These are phyloP conservation scores for Salisapilia sapeloensis DNA, from an alignment of 352 stramenopile genomes.

Conservation along the genomic window DNA sequence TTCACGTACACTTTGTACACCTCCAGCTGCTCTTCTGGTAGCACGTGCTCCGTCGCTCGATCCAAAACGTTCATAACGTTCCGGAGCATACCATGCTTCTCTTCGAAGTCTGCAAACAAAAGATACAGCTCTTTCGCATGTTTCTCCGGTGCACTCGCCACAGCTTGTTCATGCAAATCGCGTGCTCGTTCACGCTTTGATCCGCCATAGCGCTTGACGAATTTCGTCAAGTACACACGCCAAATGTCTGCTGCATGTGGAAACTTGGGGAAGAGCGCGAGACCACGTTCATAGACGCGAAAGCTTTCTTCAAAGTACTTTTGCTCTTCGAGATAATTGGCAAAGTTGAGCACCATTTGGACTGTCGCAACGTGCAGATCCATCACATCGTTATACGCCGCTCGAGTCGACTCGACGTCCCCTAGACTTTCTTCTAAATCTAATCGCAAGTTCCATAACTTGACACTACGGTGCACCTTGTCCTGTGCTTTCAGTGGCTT, in stretches of 20 bases:
- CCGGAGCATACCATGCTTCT: constrained; percentile 91
- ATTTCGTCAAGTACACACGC: constrained; percentile 90
- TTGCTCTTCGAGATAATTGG: constrained; percentile 91
- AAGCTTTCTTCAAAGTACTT: constrained; percentile 96
- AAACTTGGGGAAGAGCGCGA: constrained; percentile 79
- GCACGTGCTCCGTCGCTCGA: constrained; percentile 77
- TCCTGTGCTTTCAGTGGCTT: constrained; percentile 31
- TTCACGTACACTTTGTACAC: constrained; percentile 91
- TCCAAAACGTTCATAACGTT: constrained; percentile 95
- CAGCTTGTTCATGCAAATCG: constrained; percentile 94
- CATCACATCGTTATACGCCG: constrained; percentile 90
- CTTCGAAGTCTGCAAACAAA: constrained; percentile 92
- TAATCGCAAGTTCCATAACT: constrained; percentile 93
- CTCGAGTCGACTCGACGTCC: constrained; percentile 87
- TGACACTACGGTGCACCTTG: constrained; percentile 82
- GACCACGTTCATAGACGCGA: constrained; percentile 83
- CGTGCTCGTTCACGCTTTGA: constrained; percentile 93
- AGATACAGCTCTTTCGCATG: constrained; percentile 71
- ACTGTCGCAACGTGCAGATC: constrained; percentile 94
- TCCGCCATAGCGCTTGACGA: constrained; percentile 91
- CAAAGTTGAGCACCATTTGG: constrained; percentile 96
- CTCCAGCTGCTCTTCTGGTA: constrained; percentile 81
- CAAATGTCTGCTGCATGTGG: constrained; percentile 94
- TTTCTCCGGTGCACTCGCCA: constrained; percentile 64
- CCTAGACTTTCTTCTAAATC: constrained; percentile 98